phyloP scores from a whole-genome alignment of 1,139 yeast species.

The Sugiyamaella neomexicana region DNA sequence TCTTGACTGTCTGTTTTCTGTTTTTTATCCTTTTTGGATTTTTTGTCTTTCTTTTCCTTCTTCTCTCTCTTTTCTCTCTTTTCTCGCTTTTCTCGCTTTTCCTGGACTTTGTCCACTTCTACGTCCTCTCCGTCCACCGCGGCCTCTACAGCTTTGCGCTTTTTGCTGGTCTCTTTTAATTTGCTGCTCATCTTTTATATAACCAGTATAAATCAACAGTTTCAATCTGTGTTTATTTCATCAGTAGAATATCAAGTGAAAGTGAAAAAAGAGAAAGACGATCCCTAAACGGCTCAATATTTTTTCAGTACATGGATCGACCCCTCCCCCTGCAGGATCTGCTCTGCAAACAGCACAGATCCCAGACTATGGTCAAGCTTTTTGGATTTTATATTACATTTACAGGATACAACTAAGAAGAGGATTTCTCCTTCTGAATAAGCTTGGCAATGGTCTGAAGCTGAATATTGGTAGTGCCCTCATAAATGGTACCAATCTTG shows the following conservation, averaged over 20 bases:
- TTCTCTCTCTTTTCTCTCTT: constrained; percentile 13
- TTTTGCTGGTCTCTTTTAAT: constrained; percentile 9
- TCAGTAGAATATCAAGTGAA: too few relatives aligned
- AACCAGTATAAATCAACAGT: too few relatives aligned
- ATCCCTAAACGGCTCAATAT: constrained; percentile 8
- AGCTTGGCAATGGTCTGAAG: constrained; percentile 47
- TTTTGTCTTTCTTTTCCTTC: constrained; percentile 13
- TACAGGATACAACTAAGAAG: not conserved
- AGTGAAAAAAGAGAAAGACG: not conserved
- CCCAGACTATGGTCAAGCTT: not conserved
- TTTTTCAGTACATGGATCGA: constrained; percentile 1
- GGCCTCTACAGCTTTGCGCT: constrained; percentile 10
- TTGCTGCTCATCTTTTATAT: not conserved
- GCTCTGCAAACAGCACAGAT: not conserved
- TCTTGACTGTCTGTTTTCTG: constrained; percentile 10
- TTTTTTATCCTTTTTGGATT: constrained; percentile 11
- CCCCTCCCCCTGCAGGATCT: constrained; percentile 3
- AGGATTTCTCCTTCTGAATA: constrained; percentile 39
- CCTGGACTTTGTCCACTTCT: not conserved
- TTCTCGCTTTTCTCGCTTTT: constrained; percentile 1
- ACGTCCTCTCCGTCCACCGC: not conserved
- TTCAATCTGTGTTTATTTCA: not conserved
- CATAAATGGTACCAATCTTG: constrained; percentile 49
- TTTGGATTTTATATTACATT: too few relatives aligned
- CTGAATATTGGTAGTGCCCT: constrained; percentile 49